Evolutionary conservation across 164 flowering plant species (phyloP).

Genomic region (Brasenia schreberi): DNA sequence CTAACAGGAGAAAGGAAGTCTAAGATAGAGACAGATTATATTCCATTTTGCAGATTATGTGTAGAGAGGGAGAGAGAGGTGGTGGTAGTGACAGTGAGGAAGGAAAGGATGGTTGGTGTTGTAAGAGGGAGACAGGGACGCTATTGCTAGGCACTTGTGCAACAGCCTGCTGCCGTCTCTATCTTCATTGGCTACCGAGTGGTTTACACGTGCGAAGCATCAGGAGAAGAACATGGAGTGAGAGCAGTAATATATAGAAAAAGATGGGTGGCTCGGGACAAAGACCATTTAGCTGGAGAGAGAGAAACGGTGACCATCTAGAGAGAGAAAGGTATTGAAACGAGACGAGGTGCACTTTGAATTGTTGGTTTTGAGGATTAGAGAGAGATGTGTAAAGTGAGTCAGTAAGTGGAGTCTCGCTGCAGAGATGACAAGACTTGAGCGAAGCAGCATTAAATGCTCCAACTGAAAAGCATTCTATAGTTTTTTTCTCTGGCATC

Average conservation of each 20-base stretch:
- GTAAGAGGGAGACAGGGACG: neutral
- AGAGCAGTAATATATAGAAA: neutral
- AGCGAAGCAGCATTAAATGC: neutral
- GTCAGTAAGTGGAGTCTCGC: neutral
- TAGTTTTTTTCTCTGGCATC: neutral
- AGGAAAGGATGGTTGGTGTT: neutral
- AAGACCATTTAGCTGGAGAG: neutral
- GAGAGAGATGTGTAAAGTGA: neutral
- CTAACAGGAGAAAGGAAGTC: neutral
- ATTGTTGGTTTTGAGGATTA: neutral
- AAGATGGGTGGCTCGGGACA: neutral
- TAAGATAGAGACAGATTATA: neutral
- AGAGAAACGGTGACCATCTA: neutral
- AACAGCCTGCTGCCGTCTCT: neutral
- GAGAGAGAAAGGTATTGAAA: neutral
- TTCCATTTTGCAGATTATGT: neutral
- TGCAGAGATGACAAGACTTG: slow-evolving; percentile 3
- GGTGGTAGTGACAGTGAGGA: neutral
- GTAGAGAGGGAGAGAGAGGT: neutral
- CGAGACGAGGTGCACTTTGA: neutral
- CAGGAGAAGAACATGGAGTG: neutral
- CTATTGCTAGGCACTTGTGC: neutral
- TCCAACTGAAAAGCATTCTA: slow-evolving; percentile 1
- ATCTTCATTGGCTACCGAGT: neutral
- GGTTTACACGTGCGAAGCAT: neutral